Base-by-base conservation (phyloP, 305 asterid species). In the Fraxinus platypoda region DNA sequence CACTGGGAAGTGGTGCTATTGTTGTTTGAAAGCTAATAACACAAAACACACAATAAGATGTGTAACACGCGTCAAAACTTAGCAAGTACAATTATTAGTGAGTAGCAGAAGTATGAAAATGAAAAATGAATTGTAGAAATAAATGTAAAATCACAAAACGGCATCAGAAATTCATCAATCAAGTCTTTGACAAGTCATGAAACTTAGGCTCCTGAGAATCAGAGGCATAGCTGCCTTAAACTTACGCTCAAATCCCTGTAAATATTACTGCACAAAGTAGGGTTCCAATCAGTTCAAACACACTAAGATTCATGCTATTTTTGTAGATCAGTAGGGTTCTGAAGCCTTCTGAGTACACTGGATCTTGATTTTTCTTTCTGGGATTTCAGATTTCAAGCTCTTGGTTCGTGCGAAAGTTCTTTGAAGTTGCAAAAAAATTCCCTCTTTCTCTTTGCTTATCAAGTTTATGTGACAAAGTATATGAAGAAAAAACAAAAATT, bases 321-420 rank as follows among this genome's bases (percentile, higher is more conserved):
- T 75, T 38, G 73, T 66, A 81, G 79, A 79, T 82, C 81, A 35
- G 75, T 79, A 80, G 87, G 89, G 77, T 82, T 87, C 85, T 34
- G 66, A 41, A 59, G 19, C 4, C 28, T 76, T 66, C 78, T 54
- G 1, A 28, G 80, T 17, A 80, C 62, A 80, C 59, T 74, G 70
- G 41, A 70, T 15, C 75, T 70, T 34, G 23, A 26, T 33, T 76
- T 17, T 41, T 76, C 35, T 64, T 81, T 74, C 79, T 81, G 83
- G 86, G 85, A 70, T 78, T 78, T 80, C 74, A 28, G 79, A 75
- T 78, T 81, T 80, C 57, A 46, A 46, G 57, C 57, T 46, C 57
- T 46, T 46, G 57, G 8, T 52, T 52, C 64, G 2, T 2, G 3
- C 8, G 64, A 19, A 34, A 62, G 21, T 34, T 59, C 75, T 31